Base-by-base conservation (phyloP, 2,329 filamentous ascomycete species). In the Nemania serpens region DNA sequence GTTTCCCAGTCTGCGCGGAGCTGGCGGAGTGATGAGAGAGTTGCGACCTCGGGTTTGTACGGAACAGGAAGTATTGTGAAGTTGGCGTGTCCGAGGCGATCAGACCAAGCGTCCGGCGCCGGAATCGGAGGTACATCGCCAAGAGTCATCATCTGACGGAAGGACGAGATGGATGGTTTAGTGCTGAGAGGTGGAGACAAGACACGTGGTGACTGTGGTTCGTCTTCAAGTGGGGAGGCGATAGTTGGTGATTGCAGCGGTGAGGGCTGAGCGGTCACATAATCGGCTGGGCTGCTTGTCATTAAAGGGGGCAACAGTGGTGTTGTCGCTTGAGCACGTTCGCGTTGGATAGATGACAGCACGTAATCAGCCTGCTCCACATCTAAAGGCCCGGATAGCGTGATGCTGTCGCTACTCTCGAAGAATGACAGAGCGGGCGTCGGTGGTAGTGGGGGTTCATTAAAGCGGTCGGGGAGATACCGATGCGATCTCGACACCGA, bases 31-130 rank as follows among this genome's bases (percentile, higher is more conserved):
- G 79, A 74, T 4, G 84, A 81, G 10, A 88, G 71, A 66, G 89
- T 86, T 64, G 85, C 85, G 2, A 73, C 72, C 15, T 87, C 82
- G 0, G 91, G 89, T 9, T 85, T 76, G 71, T 97, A 97, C 0
- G 93, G 94, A 73, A 88, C 85, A 0, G 93, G 93, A 20, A 85
- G 79, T 68, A 98, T 96, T 69, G 86, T 93, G 74, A 96, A 97
- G 78, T 98, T 97, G 66, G 93, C 93, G 73, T 98, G 93, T 29
- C 94, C 94, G 13, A 98, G 85, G 58, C 87, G 87, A 71, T 89
- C 86, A 1, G 91, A 89, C 94, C 94, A 97, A 67, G 89, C 87
- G 73, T 96, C 92, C 51, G 88, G 82, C 5, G 87, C 85, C 4
- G 84, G 81, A 37, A 83, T 78, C 53, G 75, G 84, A 67, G 74